Base-by-base conservation (phyloP, 2,329 filamentous ascomycete species). In the Clathrospora elynae region DNA sequence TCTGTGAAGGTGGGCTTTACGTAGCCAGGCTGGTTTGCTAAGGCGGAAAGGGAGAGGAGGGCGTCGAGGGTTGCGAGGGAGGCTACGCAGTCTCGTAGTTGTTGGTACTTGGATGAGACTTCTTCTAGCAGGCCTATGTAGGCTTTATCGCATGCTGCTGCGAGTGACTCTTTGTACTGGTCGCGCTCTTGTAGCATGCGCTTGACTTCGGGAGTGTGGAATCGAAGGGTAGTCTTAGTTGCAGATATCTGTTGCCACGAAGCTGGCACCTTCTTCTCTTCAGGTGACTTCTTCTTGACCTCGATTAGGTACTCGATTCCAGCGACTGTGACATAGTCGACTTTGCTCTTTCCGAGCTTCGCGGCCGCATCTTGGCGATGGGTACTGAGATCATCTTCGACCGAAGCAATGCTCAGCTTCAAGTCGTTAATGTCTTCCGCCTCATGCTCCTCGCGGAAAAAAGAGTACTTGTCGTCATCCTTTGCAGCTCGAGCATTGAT, bases 291-390 rank as follows among this genome's bases (percentile, higher is more conserved):
- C 68, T 95, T 96, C 55, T 88, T 80, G 5, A 99, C 87, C 71
- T 97, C 93, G 59, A 99, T 88, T 13, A 99, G 81, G 65, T 90
- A 99, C 66, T 97, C 93, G 57, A 97, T 95, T 6, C 91, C 91
- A 1, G 90, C 82, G 6, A 93, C 88, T 0, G 89, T 93, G 17
- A 84, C 83, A 64, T 96, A 99, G 4, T 85, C 78, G 14, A 93
- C 81, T 31, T 83, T 81, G 2, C 75, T 87, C 64, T 84, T 86
- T 49, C 84, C 84, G 12, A 99, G 75, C 45, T 84, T 87, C 30
- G 81, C 75, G 1, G 87, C 88, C 2, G 89, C 90, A 9, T 78
- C 81, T 18, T 79, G 68, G 26, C 86, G 85, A 67, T 97, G 89
- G 11, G 83, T 80, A 47, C 92, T 81, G 1, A 99, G 81, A 43